Evolutionary conservation across 176 grass and related monocot species (phyloP).

Genomic region (Avena atlantica): DNA sequence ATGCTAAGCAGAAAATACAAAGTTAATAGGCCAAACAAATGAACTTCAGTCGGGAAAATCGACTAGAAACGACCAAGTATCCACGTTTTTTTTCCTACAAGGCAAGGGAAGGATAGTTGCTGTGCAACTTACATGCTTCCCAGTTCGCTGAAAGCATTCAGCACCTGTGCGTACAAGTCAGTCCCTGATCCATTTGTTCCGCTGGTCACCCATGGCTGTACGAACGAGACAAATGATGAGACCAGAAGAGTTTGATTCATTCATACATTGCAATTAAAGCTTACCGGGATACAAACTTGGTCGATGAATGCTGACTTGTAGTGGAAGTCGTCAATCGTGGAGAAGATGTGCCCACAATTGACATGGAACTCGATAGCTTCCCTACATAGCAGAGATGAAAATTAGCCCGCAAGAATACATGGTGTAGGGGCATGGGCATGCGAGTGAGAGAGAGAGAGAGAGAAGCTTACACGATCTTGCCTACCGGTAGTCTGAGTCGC

Average conservation of each 20-base stretch:
- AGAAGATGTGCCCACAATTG: conserved; percentile 69
- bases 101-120: background rate
- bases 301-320: conserved; percentile 57
- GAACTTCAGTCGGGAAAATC: background rate
- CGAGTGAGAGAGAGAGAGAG: background rate
- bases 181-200: conserved; percentile 50
- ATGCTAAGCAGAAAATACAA: background rate
- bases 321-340: conserved; percentile 86
- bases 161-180: conserved; percentile 67
- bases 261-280: background rate
- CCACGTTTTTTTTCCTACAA: background rate
- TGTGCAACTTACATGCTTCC: conserved; percentile 67
- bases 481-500: conserved; percentile 50
- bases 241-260: conserved; percentile 16
- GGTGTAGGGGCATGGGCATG: background rate
- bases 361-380: conserved; percentile 62
- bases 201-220: conserved; percentile 29
- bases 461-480: conserved; percentile 60
- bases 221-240: conserved; percentile 17
- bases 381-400: conserved; percentile 51
- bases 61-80: background rate
- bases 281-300: too few species aligned
- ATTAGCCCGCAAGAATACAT: conserved; percentile 28
- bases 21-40: background rate
- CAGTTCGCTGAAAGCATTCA: conserved; percentile 77